Percentiles rank a stretch among this genome's conserved stretches.
These are phyloP conservation scores for Saitozyma sp. DNA, from an alignment of 768 basidiomycete species.

Conservation along the genomic window DNA sequence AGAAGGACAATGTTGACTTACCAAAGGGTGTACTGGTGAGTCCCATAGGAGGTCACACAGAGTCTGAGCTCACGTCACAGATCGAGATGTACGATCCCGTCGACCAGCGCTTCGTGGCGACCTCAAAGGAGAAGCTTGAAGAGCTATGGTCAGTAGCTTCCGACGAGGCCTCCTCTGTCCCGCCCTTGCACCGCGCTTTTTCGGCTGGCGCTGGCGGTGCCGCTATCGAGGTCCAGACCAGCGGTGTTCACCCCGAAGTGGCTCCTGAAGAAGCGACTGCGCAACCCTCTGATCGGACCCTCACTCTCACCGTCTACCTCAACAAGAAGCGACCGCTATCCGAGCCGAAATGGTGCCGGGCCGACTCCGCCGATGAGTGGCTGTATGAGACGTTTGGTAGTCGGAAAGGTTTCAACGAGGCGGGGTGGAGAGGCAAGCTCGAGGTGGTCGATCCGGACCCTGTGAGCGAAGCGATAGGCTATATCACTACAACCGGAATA, in stretches of 20 bases:
- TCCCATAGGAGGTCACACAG: not conserved
- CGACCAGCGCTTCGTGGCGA: slow-evolving; percentile 47
- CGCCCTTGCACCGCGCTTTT: slow-evolving; percentile 60
- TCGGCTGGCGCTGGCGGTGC: slow-evolving; percentile 11
- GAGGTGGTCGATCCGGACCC: slow-evolving; percentile 91
- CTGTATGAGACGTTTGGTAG: slow-evolving; percentile 38
- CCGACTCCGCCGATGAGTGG: slow-evolving; percentile 93
- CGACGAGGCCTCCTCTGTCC: slow-evolving; percentile 59
- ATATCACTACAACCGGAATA: slow-evolving; percentile 2
- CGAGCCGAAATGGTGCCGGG: slow-evolving; percentile 95
- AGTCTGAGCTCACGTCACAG: slow-evolving; percentile 22
- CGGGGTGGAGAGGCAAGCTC: slow-evolving; percentile 87
- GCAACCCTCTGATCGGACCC: slow-evolving; percentile 1
- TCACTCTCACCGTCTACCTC: slow-evolving; percentile 58
- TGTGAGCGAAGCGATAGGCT: slow-evolving; percentile 58
- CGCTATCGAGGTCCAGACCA: not conserved
- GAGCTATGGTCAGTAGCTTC: slow-evolving; percentile 13
- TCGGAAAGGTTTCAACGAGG: slow-evolving; percentile 17
- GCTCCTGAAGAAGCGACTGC: not conserved
- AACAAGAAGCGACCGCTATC: slow-evolving; percentile 86
- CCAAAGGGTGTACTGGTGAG: slow-evolving; percentile 50
- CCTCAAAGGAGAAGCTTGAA: slow-evolving; percentile 44
- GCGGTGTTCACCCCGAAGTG: no score
- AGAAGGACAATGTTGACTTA: slow-evolving; percentile 14
- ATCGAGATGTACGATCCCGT: slow-evolving; percentile 48